Percentiles rank a stretch among this genome's conserved stretches.
Evolutionary conservation across 1,284 basidiomycete genomes (phyloP).

Genomic region (Vanrija humicola): DNA sequence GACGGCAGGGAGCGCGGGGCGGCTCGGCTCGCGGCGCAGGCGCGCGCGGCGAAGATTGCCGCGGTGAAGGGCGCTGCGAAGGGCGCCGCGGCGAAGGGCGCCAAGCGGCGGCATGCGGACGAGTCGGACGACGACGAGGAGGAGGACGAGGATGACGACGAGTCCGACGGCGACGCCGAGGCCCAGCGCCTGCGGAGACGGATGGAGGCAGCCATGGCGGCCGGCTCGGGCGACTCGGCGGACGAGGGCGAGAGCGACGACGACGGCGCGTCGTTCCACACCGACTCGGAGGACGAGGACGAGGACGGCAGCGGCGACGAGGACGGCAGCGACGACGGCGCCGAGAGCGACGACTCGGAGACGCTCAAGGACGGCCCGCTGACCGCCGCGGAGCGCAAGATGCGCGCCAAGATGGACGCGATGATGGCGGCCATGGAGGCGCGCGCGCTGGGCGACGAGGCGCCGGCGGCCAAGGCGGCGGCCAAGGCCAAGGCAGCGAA

Average conservation of each 20-base stretch:
- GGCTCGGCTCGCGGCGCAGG: constrained; percentile 17
- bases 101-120: neutral
- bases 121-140: neutral
- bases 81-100: constrained; percentile 19
- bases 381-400: constrained; percentile 15
- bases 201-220: constrained; percentile 24
- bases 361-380: constrained; percentile 24
- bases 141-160: constrained; percentile 15
- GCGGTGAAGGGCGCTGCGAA: constrained; percentile 18
- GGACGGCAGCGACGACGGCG: constrained; percentile 19
- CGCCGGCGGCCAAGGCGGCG: neutral
- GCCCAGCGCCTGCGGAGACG: constrained; percentile 16
- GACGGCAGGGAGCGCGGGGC: constrained; percentile 1
- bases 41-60: constrained; percentile 20
- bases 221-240: constrained; percentile 7
- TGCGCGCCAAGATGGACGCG: constrained; percentile 33
- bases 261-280: constrained; percentile 25
- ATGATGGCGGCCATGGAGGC: constrained; percentile 36
- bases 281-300: constrained; percentile 10
- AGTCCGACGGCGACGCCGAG: constrained; percentile 23
- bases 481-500: neutral
- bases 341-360: constrained; percentile 34
- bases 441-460: constrained; percentile 20
- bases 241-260: constrained; percentile 33
- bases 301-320: constrained; percentile 7